Evolutionary conservation across 2,329 filamentous ascomycete species (phyloP).

Genomic region (Escovopsis weberi): DNA sequence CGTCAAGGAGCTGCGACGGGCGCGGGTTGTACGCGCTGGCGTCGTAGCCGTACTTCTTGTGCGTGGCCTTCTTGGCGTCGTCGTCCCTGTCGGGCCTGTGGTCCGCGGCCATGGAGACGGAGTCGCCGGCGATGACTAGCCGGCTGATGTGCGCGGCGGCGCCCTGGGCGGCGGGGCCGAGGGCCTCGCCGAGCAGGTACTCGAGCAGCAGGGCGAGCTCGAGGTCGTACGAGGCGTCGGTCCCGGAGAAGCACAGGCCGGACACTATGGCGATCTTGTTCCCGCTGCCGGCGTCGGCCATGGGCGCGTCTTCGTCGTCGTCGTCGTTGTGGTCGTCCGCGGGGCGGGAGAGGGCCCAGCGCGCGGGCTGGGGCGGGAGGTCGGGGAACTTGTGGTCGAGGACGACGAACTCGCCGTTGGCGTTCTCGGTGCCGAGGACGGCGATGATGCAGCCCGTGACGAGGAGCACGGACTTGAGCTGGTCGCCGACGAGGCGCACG

Average conservation of each 20-base stretch:
- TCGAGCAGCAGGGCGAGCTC: constrained; percentile 68
- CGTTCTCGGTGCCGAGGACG: constrained; percentile 89
- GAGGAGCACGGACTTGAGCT: constrained; percentile 53
- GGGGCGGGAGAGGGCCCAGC: constrained; percentile 56
- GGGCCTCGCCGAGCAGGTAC: constrained; percentile 72
- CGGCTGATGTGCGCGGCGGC: constrained; percentile 57
- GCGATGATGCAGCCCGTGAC: constrained; percentile 90
- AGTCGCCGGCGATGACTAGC: constrained; percentile 85
- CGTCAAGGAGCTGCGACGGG: constrained; percentile 72
- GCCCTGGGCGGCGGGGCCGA: constrained; percentile 44
- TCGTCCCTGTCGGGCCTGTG: constrained; percentile 22
- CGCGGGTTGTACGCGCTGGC: constrained; percentile 73
- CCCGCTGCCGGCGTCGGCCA: constrained; percentile 20
- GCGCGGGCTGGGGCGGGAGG: constrained; percentile 62
- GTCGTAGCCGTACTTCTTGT: constrained; percentile 92
- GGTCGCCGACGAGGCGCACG: constrained; percentile 59
- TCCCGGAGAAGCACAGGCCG: constrained; percentile 69
- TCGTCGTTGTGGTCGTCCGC: constrained; percentile 19
- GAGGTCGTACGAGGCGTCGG: constrained; percentile 55
- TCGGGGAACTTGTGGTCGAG: constrained; percentile 83
- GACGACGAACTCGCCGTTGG: constrained; percentile 82
- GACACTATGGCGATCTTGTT: constrained; percentile 68
- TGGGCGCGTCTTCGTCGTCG: constrained; percentile 34
- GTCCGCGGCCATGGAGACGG: constrained; percentile 51
- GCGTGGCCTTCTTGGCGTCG: constrained; percentile 24